Evolutionary conservation across 1,284 basidiomycete species (phyloP).

Genomic region (Spongiforma sp.): DNA sequence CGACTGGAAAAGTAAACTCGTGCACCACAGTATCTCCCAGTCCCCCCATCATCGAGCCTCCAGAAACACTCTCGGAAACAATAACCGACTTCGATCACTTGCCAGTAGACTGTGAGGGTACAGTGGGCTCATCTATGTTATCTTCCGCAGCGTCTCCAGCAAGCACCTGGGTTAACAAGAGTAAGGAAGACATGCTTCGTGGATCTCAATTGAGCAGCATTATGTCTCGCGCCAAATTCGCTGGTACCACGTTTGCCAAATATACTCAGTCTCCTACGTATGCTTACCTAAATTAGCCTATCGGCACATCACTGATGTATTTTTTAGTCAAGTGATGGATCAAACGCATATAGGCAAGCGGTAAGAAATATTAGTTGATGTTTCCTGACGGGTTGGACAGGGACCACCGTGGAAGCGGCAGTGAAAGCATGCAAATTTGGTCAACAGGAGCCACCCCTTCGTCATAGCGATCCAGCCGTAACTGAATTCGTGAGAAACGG

Average conservation of each 20-base stretch:
- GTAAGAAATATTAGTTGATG: background rate
- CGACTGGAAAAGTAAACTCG: too few relatives aligned
- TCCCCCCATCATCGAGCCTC: too few relatives aligned
- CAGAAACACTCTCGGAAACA: too few relatives aligned
- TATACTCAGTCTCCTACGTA: background rate
- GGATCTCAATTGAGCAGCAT: too few relatives aligned
- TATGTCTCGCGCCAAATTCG: background rate
- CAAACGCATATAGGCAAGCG: constrained; percentile 7
- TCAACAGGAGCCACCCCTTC: constrained; percentile 62
- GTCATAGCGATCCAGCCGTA: too few relatives aligned
- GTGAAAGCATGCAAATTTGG: constrained; percentile 80
- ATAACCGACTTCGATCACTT: too few relatives aligned
- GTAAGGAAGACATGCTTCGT: background rate
- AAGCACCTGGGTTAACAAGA: background rate
- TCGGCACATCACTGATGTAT: background rate
- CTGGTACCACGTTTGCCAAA: background rate
- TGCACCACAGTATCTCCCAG: background rate
- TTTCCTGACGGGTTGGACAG: background rate
- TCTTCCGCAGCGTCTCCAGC: background rate
- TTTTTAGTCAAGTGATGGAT: constrained; percentile 1
- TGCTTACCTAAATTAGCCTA: background rate
- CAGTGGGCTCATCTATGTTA: background rate
- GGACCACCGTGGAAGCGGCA: constrained; percentile 78
- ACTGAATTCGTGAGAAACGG: constrained; percentile 2
- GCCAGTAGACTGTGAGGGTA: background rate